Conservation (phyloP, 805 yeast species). For the Yamadazyma endophytica region DNA sequence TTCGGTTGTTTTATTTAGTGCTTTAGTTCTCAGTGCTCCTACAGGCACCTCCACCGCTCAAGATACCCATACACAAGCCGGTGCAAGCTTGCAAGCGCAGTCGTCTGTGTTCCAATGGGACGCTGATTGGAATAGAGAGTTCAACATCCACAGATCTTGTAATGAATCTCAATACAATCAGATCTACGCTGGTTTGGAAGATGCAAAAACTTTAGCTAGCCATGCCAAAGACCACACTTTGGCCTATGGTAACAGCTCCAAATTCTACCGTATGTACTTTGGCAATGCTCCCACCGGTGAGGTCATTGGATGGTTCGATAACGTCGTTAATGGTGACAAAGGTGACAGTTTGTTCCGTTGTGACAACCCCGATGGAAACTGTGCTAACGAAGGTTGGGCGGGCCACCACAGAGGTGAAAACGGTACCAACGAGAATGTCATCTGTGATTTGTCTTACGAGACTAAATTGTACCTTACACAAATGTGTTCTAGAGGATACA, state of each 20-base stretch:
- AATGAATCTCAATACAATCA: slow-evolving; percentile 14
- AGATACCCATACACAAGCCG: slow-evolving; percentile 1
- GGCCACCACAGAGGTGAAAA: slow-evolving; percentile 36
- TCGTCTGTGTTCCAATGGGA: slow-evolving; percentile 11
- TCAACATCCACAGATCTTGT: slow-evolving; percentile 14
- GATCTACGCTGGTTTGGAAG: slow-evolving; percentile 20
- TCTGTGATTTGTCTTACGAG: slow-evolving; percentile 35
- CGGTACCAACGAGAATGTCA: slow-evolving; percentile 33
- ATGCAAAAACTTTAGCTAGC: slow-evolving; percentile 25
- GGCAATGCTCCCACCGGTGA: slow-evolving; percentile 32
- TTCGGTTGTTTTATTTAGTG: slow-evolving; percentile 1
- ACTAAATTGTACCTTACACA: slow-evolving; percentile 25
- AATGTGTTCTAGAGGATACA: slow-evolving; percentile 32
- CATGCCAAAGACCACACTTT: slow-evolving; percentile 33
- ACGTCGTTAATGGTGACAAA: slow-evolving; percentile 27
- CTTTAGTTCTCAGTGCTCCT: background rate
- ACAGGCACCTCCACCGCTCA: slow-evolving; percentile 2
- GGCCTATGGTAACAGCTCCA: slow-evolving; percentile 27
- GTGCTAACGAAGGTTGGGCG: slow-evolving; percentile 30
- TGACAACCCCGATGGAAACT: slow-evolving; percentile 36
- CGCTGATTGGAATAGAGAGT: slow-evolving; percentile 9
- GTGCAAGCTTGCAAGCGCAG: slow-evolving; percentile 2
- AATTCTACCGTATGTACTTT: slow-evolving; percentile 30
- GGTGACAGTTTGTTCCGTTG: slow-evolving; percentile 31
- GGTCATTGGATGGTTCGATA: slow-evolving; percentile 33